phyloP scores from a whole-genome alignment of 176 grass and related monocot species.

The Secale cereale region DNA sequence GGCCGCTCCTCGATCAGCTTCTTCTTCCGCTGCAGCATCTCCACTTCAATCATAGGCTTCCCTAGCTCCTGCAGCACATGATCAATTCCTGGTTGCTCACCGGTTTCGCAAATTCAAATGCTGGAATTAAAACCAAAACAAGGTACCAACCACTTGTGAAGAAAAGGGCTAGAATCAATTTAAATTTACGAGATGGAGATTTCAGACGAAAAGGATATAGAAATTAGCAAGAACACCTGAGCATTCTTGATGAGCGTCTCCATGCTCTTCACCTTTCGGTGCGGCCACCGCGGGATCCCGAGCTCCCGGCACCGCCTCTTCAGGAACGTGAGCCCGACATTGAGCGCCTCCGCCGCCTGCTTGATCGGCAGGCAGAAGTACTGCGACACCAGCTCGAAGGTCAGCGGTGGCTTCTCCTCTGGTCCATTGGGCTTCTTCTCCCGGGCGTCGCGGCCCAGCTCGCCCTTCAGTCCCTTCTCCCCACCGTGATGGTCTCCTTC shows the following conservation, averaged over 20 bases:
- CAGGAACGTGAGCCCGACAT: slow-evolving; percentile 42
- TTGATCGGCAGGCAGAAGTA: slow-evolving; percentile 57
- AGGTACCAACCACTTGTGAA: background rate
- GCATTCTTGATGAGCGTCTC: slow-evolving; percentile 45
- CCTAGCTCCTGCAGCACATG: slow-evolving; percentile 11
- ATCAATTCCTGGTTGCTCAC: background rate
- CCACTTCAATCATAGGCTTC: background rate
- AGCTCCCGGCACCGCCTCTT: slow-evolving; percentile 57
- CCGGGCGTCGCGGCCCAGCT: background rate
- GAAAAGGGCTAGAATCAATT: background rate
- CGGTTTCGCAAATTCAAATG: background rate
- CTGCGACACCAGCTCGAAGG: slow-evolving; percentile 30
- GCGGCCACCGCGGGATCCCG: slow-evolving; percentile 49
- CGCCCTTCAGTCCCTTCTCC: background rate
- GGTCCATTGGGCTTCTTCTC: background rate
- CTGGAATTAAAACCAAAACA: background rate
- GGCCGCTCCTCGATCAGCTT: slow-evolving; percentile 54
- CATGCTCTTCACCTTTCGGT: slow-evolving; percentile 60
- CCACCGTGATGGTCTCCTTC: background rate
- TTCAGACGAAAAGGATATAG: background rate
- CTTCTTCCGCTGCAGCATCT: slow-evolving; percentile 25
- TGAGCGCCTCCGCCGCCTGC: slow-evolving; percentile 47
- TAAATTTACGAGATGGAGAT: background rate
- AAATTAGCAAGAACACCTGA: slow-evolving; percentile 25
- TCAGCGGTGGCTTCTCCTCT: slow-evolving; percentile 16